These are phyloP conservation scores for Castanopsis chinensis DNA, from an alignment of 306 rosid species.

Conservation along the genomic window DNA sequence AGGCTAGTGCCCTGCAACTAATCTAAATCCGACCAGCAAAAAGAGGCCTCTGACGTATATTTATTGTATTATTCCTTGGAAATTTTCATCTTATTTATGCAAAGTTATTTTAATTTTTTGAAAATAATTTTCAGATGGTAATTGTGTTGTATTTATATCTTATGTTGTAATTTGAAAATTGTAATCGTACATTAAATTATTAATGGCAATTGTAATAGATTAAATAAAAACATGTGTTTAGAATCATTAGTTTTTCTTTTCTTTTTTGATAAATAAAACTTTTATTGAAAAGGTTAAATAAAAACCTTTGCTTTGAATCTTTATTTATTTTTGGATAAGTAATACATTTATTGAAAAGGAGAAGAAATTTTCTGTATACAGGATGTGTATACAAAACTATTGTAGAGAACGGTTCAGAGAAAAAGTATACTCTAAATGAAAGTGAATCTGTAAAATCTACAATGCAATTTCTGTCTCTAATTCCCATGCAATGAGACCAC, in stretches of 20 bases:
- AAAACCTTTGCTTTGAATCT: not conserved
- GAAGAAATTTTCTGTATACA: no score
- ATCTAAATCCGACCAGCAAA: not conserved
- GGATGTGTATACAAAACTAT: no score
- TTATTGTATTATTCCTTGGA: not conserved
- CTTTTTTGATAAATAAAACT: no score
- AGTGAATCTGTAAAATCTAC: no score
- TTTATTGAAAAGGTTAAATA: not conserved
- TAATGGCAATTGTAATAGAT: no score
- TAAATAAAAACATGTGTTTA: not conserved
- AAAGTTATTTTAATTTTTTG: not conserved
- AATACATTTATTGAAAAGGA: no score
- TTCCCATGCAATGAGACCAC: no score
- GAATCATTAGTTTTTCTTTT: not conserved
- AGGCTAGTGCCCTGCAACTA: not conserved
- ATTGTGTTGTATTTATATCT: not conserved
- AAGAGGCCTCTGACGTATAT: not conserved
- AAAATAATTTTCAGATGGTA: not conserved
- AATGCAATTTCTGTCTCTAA: no score
- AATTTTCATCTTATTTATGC: not conserved
- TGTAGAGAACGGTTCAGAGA: no score
- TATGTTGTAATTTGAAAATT: not conserved
- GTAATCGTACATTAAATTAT: not conserved
- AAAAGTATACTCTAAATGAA: no score
- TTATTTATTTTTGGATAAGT: not conserved